Evolutionary conservation across 2,329 filamentous ascomycete species (phyloP), one percentile per base, ranked within the genome.

Genomic region (Ophiostoma sp.): DNA sequence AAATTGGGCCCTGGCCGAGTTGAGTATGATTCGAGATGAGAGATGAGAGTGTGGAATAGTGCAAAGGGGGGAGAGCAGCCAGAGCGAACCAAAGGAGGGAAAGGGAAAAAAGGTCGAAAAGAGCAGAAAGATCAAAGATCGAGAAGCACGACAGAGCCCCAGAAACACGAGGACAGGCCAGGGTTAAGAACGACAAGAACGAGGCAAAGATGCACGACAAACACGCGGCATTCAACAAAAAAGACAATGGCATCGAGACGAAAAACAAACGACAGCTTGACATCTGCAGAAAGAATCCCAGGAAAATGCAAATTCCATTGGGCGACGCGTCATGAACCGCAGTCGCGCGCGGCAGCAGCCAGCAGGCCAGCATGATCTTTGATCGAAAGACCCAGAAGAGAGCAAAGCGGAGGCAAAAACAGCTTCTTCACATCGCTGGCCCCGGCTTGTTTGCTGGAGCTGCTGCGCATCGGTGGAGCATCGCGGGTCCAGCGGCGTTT

Each of bases 1-100:
- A 72, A 72, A 72, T 72, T 72, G 70, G 59, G 19, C 61, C 39
- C 25, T 42, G 70, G 70, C 42, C 70, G 45, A 48, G 39, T 15
- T 22, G 57, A 52, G 69, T 50, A 31, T 22, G 61, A 69, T 71
- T 69, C 33, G 64, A 68, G 48, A 48, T 68, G 61, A 48, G 22
- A 50, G 52, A 61, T 59, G 52, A 39, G 50, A 39, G 63, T 33
- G 52, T 59, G 48, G 25, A n/a, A 25, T 33, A 57, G 64, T 28
- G 48, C 31, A 25, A 42, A 28, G 36, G 12, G 42, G 42, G 15
- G n/a, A 36, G 25, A 25, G 19, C 9, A 66, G 39, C 45, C 5
- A 31, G 19, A 64, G 8, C 28, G 45, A 31, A 39, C 7, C 15
- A 52, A 19, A 33, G 12, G 9, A 11, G 8, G 63, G 59, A 28